Evolutionary conservation across 371 early-diverging fungal genomes (phyloP), one percentile per base, ranked within the genome.

Genomic region (Zopfochytrium polystomum): DNA sequence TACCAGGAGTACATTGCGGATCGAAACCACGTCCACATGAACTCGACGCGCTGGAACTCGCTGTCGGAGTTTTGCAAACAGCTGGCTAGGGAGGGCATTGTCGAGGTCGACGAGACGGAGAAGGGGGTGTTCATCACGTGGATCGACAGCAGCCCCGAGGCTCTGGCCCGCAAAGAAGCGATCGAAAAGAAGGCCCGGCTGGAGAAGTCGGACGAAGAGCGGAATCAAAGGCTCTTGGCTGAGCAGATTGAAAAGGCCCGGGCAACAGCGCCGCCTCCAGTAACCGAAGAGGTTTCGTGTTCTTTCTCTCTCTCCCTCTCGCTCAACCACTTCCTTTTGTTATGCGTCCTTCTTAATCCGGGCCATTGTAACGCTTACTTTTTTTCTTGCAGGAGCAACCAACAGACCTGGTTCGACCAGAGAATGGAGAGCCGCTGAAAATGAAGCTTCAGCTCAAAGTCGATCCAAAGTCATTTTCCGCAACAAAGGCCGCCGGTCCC

Each of bases 1-100:
- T 98, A 98, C 75, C 93, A 96, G 71, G 96, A 96, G 68, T 91
- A 92, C 53, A 93, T 98, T 63, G 67, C 86, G 9, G 92, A 96
- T 72, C 77, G 88, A 26, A 73, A 88, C 50, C 98, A 98, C 70
- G 66, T 92, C 35, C 98, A 98, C 72, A 95, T 98, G 96, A 98
- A 95, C 65, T 83, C 95, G 2, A 98, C 98, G 0, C 73, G 81
- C 53, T 98, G 98, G 98, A 76, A 82, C 20, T 80, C 93, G 4
- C 74, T 98, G 20, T 76, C 87, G 2, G 95, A 89, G 46, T 98
- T 95, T 68, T 85, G 85, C 57, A 87, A 83, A 70, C 75, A 89
- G 64, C 76, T 98, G 34, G 96, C 95, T 7, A 77, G 82, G 60
- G 86, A 90, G 64, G 93, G 94, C 25, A 78, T 88, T 35, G 84